Percentiles rank a stretch among this genome's conserved stretches.
Evolutionary conservation across 2,329 filamentous ascomycete species (phyloP).

Genomic region (Alternaria conjuncta): DNA sequence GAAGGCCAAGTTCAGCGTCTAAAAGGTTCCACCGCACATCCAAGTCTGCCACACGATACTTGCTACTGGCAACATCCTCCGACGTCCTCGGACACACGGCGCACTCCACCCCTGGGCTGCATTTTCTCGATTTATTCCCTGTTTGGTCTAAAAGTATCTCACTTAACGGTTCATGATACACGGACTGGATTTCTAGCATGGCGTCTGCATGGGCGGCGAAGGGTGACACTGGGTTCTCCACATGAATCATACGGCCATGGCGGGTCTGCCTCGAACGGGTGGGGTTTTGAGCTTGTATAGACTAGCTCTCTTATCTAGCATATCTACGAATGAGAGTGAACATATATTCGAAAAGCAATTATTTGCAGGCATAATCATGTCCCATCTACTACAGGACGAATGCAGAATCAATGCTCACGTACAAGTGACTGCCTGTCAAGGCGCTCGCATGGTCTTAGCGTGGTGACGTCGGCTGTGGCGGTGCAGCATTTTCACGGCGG

Average conservation of each 20-base stretch:
- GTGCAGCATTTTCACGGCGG: slow-evolving; percentile 24
- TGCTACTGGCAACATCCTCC: slow-evolving; percentile 5
- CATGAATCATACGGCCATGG: slow-evolving; percentile 36
- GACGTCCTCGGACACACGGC: slow-evolving; percentile 12
- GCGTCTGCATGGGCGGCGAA: slow-evolving; percentile 49
- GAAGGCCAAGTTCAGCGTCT: slow-evolving; percentile 91
- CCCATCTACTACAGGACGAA: neutral
- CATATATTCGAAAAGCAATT: slow-evolving; percentile 3
- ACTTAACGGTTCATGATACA: slow-evolving; percentile 33
- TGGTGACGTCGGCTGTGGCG: slow-evolving; percentile 28
- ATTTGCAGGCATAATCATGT: neutral
- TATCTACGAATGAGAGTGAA: slow-evolving; percentile 30
- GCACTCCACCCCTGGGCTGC: slow-evolving; percentile 17
- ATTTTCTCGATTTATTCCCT: slow-evolving; percentile 29
- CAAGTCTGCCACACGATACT: slow-evolving; percentile 5
- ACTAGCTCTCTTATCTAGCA: slow-evolving; percentile 36
- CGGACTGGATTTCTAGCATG: slow-evolving; percentile 45
- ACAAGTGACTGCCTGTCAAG: neutral
- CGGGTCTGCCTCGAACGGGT: slow-evolving; percentile 32
- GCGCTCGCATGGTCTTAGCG: slow-evolving; percentile 10
- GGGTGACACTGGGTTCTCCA: slow-evolving; percentile 39
- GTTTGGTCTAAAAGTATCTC: slow-evolving; percentile 37
- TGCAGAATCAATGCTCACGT: neutral
- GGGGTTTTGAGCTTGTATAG: slow-evolving; percentile 36
- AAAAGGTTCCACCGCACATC: slow-evolving; percentile 39